Percentiles rank a stretch among this genome's conserved stretches.
Conservation (phyloP, 2,329 filamentous ascomycete genomes). For the Trichoderma lentiforme region DNA sequence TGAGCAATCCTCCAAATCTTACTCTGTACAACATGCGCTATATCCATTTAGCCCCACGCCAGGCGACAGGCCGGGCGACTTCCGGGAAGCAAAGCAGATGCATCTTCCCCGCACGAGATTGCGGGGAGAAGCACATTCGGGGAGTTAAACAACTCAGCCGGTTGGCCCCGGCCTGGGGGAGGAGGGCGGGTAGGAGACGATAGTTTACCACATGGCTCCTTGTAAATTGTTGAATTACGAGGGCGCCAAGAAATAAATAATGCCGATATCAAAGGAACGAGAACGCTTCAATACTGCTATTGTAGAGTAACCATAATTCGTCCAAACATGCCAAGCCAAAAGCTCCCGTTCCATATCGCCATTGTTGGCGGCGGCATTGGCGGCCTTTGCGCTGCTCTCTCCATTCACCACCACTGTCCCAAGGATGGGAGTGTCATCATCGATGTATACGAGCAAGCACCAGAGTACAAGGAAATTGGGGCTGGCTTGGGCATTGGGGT, state of each 20-base stretch:
- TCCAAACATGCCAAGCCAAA: constrained; percentile 8
- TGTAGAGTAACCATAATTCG: not conserved
- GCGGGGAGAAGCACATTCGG: not conserved
- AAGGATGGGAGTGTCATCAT: constrained; percentile 9
- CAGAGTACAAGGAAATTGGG: constrained; percentile 6
- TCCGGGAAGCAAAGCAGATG: not conserved
- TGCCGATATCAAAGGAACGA: not conserved
- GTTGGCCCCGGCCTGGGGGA: not conserved
- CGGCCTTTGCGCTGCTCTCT: constrained; percentile 7
- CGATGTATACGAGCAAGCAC: constrained; percentile 9
- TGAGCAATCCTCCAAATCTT: not conserved
- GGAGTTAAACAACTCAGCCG: not conserved
- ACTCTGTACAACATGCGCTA: not conserved
- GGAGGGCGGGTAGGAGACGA: not conserved
- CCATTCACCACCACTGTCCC: constrained; percentile 7
- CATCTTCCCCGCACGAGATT: not conserved
- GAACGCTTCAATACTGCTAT: not conserved
- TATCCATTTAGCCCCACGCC: not conserved
- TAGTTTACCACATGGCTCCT: not conserved
- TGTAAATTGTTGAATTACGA: not conserved
- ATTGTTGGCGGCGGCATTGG: constrained; percentile 13
- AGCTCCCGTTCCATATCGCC: constrained; percentile 11
- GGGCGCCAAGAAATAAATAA: constrained; percentile 1
- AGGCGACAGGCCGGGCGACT: not conserved
- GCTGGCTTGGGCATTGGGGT: constrained; percentile 9